Percentiles rank a stretch among this genome's conserved stretches.
Evolutionary conservation across 768 basidiomycete species (phyloP).

Genomic region (Kwoniella bestiolae): DNA sequence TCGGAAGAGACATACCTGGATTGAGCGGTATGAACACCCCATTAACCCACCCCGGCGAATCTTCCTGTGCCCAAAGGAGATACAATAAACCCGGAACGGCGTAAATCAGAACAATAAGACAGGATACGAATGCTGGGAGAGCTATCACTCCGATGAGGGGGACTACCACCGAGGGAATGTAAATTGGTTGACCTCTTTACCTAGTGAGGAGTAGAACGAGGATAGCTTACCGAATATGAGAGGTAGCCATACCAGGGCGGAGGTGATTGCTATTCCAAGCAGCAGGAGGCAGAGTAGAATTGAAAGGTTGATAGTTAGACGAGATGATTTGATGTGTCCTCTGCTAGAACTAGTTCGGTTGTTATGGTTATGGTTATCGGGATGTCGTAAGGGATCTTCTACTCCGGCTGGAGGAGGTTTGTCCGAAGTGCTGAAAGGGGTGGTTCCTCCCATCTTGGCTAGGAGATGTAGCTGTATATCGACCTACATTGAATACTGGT

Average conservation of each 20-base stretch:
- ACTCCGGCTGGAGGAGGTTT: too few species aligned
- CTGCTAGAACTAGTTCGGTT: background rate
- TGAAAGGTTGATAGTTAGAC: background rate
- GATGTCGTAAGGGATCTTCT: background rate
- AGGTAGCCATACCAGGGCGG: background rate
- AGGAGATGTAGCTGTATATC: too few species aligned
- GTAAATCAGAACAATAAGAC: slow-evolving; percentile 10
- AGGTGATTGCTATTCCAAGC: background rate
- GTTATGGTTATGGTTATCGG: background rate
- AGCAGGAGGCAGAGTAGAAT: background rate
- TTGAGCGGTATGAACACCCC: slow-evolving; percentile 23
- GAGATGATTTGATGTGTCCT: background rate
- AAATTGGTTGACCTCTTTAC: background rate
- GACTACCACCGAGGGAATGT: background rate
- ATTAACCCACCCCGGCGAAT: slow-evolving; percentile 5
- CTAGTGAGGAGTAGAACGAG: background rate
- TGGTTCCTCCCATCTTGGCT: background rate
- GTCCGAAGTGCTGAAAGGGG: background rate
- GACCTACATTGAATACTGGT: too few species aligned
- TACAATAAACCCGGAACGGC: slow-evolving; percentile 18
- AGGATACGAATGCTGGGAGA: background rate
- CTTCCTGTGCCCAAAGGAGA: slow-evolving; percentile 23
- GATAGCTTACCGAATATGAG: background rate
- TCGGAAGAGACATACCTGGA: slow-evolving; percentile 25
- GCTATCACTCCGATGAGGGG: background rate